Base-by-base conservation (phyloP, 345 rosid species). In the Euphorbia peplus region DNA sequence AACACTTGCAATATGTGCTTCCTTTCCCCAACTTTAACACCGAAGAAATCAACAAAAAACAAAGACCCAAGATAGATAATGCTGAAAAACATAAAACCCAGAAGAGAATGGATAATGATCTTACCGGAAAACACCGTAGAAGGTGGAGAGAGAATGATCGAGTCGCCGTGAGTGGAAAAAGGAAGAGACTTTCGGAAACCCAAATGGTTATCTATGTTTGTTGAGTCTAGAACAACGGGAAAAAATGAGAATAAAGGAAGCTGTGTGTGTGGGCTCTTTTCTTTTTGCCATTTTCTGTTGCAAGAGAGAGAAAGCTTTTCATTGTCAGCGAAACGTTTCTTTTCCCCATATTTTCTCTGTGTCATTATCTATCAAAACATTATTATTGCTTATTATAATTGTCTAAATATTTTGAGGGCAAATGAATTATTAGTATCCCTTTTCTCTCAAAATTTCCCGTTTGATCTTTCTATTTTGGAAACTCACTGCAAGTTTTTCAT, bases 261-360 rank as follows among this genome's bases (percentile, higher is more conserved):
- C 35, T 22, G 53, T 63, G 66, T 10, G 66, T 22, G 53, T 63
- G 66, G 19, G 66, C 66, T 63, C 42, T 62, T 63, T n/a, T 63
- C 66, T 63, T 63, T 63, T 63, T 63, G 66, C 66, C 53, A 63
- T 48, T 63, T 44, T 63, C 53, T 63, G 66, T 24, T 4, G 41
- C 2, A 8, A 8, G 35, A 19, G 65, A 44, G 66, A 63, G 53
- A 15, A 48, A 1, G 65, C 65, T 21, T 61, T 61, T 22, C 37
- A 39, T 61, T 61, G 65, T 19, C 64, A 37, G 64, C 64, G 52
- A 63, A 63, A 63, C 66, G 66, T 63, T 63, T 63, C 53, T 42
- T 42, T 63, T n/a, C 14, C n/a, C 21, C 53, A 48, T n/a, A 54
- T 35, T 32, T 18, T 30, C 63, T 15, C 25, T 61, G 18, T 41